Percentiles rank a stretch among this genome's conserved stretches.
phyloP scores from a whole-genome alignment of 495 filamentous ascomycete genomes.

The Penicillium coprophilum region DNA sequence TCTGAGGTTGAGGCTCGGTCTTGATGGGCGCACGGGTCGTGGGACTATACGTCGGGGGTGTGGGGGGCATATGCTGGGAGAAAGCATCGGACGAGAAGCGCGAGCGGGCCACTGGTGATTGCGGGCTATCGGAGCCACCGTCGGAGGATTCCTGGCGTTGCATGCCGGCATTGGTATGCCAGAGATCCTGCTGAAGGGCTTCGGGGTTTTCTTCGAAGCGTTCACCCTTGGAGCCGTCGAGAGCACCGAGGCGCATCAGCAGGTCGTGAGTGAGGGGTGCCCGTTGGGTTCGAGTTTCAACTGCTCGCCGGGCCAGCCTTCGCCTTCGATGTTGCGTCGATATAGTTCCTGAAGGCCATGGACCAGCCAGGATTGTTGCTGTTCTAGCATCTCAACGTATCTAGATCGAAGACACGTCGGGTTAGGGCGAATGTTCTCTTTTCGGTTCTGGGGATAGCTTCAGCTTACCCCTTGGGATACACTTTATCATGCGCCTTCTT shows the following conservation, averaged over 20 bases:
- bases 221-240: slow-evolving; percentile 52
- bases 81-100: slow-evolving; percentile 42
- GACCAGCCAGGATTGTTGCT: slow-evolving; percentile 64
- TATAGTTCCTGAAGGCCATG: slow-evolving; percentile 62
- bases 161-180: slow-evolving; percentile 50
- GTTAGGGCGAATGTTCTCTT: background rate
- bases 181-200: slow-evolving; percentile 54
- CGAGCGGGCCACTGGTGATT: slow-evolving; percentile 40
- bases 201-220: slow-evolving; percentile 59
- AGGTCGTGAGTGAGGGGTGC: slow-evolving; percentile 67
- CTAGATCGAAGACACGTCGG: slow-evolving; percentile 32
- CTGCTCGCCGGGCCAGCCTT: slow-evolving; percentile 56
- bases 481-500: slow-evolving; percentile 64
- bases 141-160: slow-evolving; percentile 55
- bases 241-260: slow-evolving; percentile 56
- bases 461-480: slow-evolving; percentile 59
- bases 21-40: slow-evolving; percentile 33
- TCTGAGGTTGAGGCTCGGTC: slow-evolving; percentile 24
- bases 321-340: slow-evolving; percentile 46
- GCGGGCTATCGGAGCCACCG: slow-evolving; percentile 52
- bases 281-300: slow-evolving; percentile 54
- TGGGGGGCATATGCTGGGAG: slow-evolving; percentile 34
- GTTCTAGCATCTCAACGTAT: slow-evolving; percentile 72
- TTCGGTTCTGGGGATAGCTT: background rate
- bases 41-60: slow-evolving; percentile 42